Conservation (phyloP, 768 basidiomycete species). For the Galerina sulciceps region DNA sequence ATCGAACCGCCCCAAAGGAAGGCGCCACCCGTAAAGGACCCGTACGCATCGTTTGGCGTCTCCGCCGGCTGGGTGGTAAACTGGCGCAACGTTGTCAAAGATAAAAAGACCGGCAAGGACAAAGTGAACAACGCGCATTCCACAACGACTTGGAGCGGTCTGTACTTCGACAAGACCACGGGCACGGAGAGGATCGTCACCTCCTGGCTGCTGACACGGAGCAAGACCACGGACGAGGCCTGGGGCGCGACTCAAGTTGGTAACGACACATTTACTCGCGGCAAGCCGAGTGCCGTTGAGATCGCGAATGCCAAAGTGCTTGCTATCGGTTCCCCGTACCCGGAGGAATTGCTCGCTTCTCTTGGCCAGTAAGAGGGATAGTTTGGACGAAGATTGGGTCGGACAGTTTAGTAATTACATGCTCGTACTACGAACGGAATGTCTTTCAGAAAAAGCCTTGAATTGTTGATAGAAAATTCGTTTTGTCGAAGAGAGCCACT, state of each 20-base stretch:
- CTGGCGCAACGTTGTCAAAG: not conserved
- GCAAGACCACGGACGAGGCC: not conserved
- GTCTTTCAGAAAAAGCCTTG: too few species aligned
- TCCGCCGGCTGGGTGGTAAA: constrained; percentile 4
- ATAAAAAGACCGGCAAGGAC: too few species aligned
- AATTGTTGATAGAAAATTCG: too few species aligned
- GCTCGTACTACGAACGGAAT: too few species aligned
- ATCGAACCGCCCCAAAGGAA: not conserved
- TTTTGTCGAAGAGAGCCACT: too few species aligned
- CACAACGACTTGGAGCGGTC: constrained; percentile 2
- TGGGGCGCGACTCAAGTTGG: constrained; percentile 5
- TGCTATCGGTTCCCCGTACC: not conserved
- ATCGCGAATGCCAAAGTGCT: not conserved
- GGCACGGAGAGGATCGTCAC: constrained; percentile 2
- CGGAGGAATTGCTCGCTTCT: not conserved
- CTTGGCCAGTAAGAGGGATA: too few species aligned
- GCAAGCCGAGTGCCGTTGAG: not conserved
- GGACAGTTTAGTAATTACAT: too few species aligned
- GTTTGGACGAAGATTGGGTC: too few species aligned
- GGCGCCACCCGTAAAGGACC: too few species aligned
- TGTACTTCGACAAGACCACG: not conserved
- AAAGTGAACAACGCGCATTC: not conserved
- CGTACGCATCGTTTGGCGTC: too few species aligned
- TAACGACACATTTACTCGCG: constrained; percentile 8
- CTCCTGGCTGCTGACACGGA: constrained; percentile 4